Conservation (phyloP, 169 alveolate genomes). For the Plasmodium gallinaceum region DNA sequence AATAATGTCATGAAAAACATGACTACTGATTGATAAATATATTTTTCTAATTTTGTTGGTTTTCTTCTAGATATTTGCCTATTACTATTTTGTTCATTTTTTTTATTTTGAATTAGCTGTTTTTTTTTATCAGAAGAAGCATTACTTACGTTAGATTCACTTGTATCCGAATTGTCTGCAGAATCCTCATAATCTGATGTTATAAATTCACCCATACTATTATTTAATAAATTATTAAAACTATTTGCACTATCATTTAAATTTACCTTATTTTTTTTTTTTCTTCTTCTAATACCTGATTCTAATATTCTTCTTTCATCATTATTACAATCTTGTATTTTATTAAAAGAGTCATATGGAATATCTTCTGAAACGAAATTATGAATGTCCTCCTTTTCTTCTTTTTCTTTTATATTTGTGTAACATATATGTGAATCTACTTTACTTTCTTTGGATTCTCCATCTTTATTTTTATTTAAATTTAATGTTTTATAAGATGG, state of each 20-base stretch:
- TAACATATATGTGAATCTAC: too few species aligned
- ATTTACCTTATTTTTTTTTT: constrained; percentile 9
- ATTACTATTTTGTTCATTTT: constrained; percentile 17
- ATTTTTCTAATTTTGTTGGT: constrained; percentile 77
- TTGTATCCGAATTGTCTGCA: constrained; percentile 5
- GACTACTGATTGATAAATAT: constrained; percentile 81
- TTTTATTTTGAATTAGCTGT: background rate
- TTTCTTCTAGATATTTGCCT: constrained; percentile 44
- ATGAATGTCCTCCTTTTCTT: background rate
- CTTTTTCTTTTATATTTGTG: constrained; percentile 2
- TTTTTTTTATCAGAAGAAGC: constrained; percentile 9
- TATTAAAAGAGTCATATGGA: background rate
- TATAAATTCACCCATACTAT: constrained; percentile 43
- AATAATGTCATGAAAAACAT: constrained; percentile 82
- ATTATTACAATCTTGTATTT: constrained; percentile 10
- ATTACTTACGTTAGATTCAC: constrained; percentile 1
- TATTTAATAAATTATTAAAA: constrained; percentile 26
- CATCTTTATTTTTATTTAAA: background rate
- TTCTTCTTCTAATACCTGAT: constrained; percentile 39
- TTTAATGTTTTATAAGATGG: background rate
- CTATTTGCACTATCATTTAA: constrained; percentile 31
- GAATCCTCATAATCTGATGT: constrained; percentile 28
- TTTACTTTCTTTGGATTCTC: too few species aligned
- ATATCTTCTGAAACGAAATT: background rate
- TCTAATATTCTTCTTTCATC: background rate